Conservation (phyloP, 1,139 yeast species). For the Nakaseomyces uthaithaninus region DNA sequence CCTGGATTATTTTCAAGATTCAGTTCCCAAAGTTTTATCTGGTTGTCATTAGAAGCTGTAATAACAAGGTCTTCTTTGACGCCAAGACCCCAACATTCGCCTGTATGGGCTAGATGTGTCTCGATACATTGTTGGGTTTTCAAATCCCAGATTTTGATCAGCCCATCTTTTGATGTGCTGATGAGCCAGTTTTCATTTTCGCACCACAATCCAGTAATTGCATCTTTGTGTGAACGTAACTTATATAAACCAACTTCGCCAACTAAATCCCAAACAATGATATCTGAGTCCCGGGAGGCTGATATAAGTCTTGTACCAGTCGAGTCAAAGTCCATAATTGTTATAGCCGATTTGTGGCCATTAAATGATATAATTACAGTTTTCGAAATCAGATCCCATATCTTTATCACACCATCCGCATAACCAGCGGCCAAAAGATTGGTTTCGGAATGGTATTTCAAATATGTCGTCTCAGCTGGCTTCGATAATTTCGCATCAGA, state of each 20-base stretch:
- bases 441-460: conserved; percentile 53
- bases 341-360: conserved; percentile 78
- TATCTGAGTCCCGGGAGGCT: conserved; percentile 76
- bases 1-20: conserved; percentile 49
- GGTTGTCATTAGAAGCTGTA: conserved; percentile 75
- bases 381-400: conserved; percentile 86
- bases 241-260: conserved; percentile 85
- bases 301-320: conserved; percentile 81
- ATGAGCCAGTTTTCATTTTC: conserved; percentile 62
- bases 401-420: conserved; percentile 74
- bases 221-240: conserved; percentile 82
- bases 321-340: conserved; percentile 58
- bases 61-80: conserved; percentile 40
- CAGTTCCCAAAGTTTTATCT: conserved; percentile 73
- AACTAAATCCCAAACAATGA: conserved; percentile 91
- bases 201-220: conserved; percentile 64
- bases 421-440: conserved; percentile 84
- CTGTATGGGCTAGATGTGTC: conserved; percentile 87
- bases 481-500: conserved; percentile 52
- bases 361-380: conserved; percentile 71
- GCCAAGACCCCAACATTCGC: conserved; percentile 86
- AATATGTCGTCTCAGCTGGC: conserved; percentile 53
- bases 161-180: conserved; percentile 80
- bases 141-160: conserved; percentile 87
- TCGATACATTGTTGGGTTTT: conserved; percentile 85